Base-by-base conservation (phyloP, 2,329 filamentous ascomycete species). In the Dactylellina sp. region DNA sequence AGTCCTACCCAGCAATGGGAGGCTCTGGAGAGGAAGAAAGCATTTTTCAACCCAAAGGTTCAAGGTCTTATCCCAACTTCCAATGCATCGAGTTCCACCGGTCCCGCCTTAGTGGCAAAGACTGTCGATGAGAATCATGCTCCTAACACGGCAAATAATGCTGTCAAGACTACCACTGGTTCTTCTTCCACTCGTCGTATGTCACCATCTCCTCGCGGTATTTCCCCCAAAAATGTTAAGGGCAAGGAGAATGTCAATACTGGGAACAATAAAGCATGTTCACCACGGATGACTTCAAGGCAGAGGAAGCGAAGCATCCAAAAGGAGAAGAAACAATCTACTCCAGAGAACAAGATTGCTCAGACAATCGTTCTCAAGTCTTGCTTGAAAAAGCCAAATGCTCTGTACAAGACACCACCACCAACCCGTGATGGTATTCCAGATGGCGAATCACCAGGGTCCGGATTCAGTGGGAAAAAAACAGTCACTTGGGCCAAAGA, bases 401-500 rank as follows among this genome's bases (percentile, higher is more conserved):
- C 4, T 9, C 5, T 4, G 28, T 32, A 32, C 9, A 55, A 55
- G 50, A 18, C 50, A 9, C 50, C 50, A 12, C 18, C 22, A 11
- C 44, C 50, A 42, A 18, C 11, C 11, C 12, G 39, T 18, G 20
- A 16, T 4, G 1, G 18, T 18, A 2, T 35, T 22, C 28, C 2
- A 9, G n/a, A 35, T 32, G 37, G 37, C 3, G 37, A 40, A 6
- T 42, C 55, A 2, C 18, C 7, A 4, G 9, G 12, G 11, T 3
- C 35, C 25, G 35, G 46, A 4, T 42, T n/a, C 2, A 40, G 7
- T 28, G 24, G 22, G 7, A 59, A 59, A 39, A 59, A 59, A 25
- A 16, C 39, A 9, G 39, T 59, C 12, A 46, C 2, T 5, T 59
- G 55, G 55, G 14, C 39, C 7, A n/a, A 44, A 25, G 7, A 47